phyloP scores from a whole-genome alignment of 139 green algal species.

The Chlorella ohadii region DNA sequence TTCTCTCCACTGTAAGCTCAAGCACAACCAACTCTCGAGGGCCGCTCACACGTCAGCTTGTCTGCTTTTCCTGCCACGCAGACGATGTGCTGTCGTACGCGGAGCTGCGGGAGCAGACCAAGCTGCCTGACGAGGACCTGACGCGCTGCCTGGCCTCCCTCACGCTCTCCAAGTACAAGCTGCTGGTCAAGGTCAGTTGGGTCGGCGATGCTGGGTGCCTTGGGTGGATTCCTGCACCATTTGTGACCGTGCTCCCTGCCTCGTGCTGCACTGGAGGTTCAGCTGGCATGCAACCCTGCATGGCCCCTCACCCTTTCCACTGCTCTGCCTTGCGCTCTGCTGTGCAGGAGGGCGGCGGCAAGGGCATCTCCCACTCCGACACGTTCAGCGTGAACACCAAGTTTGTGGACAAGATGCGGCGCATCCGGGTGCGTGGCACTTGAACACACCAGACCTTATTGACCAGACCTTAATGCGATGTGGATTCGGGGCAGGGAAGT shows the following conservation, averaged over 20 bases:
- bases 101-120: conserved; percentile 85
- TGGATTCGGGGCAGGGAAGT: too few relatives aligned
- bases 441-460: too few relatives aligned
- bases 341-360: conserved; percentile 6
- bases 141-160: conserved; percentile 88
- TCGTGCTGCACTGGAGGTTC: too few relatives aligned
- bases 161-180: conserved; percentile 89
- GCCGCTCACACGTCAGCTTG: too few relatives aligned
- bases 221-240: neutral
- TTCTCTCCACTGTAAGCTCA: too few relatives aligned
- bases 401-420: conserved; percentile 92
- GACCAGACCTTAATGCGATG: too few relatives aligned
- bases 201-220: neutral
- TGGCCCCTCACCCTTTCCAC: too few relatives aligned
- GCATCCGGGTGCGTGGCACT: conserved; percentile 86
- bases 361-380: conserved; percentile 79
- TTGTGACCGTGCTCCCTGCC: neutral
- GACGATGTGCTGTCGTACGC: conserved; percentile 68
- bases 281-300: too few relatives aligned
- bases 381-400: conserved; percentile 87
- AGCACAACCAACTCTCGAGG: too few relatives aligned
- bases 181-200: conserved; percentile 80
- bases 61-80: neutral
- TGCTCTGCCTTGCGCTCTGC: neutral
- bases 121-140: conserved; percentile 92